Base-by-base conservation (phyloP, 805 yeast genomes). In the Lachancea lanzarotensis region DNA sequence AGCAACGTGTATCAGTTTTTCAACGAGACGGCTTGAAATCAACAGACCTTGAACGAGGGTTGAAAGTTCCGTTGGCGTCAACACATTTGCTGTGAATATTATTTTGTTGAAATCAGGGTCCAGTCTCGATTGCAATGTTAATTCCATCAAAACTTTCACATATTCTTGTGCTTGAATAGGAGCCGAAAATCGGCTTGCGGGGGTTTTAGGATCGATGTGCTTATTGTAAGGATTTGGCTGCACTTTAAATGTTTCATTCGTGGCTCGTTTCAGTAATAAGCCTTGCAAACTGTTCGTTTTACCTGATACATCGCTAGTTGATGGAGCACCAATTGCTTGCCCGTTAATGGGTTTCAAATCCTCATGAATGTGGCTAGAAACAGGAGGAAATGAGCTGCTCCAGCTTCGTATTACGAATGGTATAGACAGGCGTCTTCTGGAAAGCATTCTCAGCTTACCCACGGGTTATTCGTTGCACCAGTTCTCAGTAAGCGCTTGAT, bases 41-140 rank as follows among this genome's bases (percentile, higher is more conserved):
- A 51, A 45, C 3, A 51, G 41, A 20, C 45, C 45, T 27, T 52
- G 50, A 22, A 52, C 26, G 9, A 52, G 47, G 11, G 46, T 30
- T 3, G 56, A 49, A 30, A 45, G 46, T 30, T 49, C 54, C 3
- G 39, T 19, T 29, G 29, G 41, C 15, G 51, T 40, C 26, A 52
- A 13, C 3, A 26, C 35, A 18, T 45, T 48, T 6, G 29, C 42
- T 16, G 31, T n/a, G 29, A 52, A 51, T 8, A 51, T 35, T 22
- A 35, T 32, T 3, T 20, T 22, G 5, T 32, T 30, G 13, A n/a
- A 40, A 18, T 40, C 18, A 12, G 27, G 11, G 18, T 40, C 32
- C 15, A 40, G 17, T 33, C 20, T 40, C 7, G 43, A 43, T 20
- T 45, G 50, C 6, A 49, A 40, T 3, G 50, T 40, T 4, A 52